Conservation (phyloP, 2,329 filamentous ascomycete genomes). For the Epichloe coenophiala region DNA sequence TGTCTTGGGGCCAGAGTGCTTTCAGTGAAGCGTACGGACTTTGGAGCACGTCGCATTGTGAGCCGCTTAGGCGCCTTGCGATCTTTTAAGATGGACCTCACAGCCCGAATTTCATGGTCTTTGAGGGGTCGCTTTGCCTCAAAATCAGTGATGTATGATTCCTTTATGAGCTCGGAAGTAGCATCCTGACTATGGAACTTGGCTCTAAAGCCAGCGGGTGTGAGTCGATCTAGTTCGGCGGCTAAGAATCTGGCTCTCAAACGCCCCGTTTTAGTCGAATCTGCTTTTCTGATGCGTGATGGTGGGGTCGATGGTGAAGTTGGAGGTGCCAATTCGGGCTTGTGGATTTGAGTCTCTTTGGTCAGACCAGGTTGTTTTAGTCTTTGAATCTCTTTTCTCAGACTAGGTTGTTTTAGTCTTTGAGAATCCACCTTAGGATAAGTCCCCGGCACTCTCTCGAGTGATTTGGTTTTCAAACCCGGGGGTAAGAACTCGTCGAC, state of each 20-base stretch:
- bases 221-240: slow-evolving; percentile 7
- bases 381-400: no score
- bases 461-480: slow-evolving; percentile 8
- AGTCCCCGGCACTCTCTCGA: slow-evolving; percentile 13
- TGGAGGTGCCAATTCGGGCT: not conserved
- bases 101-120: slow-evolving; percentile 8
- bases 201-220: slow-evolving; percentile 8
- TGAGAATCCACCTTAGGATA: slow-evolving; percentile 13
- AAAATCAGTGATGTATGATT: slow-evolving; percentile 11
- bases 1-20: slow-evolving; percentile 13
- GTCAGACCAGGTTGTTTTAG: not conserved
- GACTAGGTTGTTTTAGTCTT: no score
- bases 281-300: slow-evolving; percentile 1
- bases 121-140: slow-evolving; percentile 10
- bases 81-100: slow-evolving; percentile 18
- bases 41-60: slow-evolving; percentile 12
- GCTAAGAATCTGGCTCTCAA: slow-evolving; percentile 5
- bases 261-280: slow-evolving; percentile 6
- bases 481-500: slow-evolving; percentile 11
- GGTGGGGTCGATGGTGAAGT: not conserved
- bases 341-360: not conserved
- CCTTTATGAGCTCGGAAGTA: slow-evolving; percentile 9
- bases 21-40: slow-evolving; percentile 18
- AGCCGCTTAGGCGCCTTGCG: slow-evolving; percentile 16
- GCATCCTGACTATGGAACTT: slow-evolving; percentile 11